Evolutionary conservation across 495 filamentous ascomycete genomes (phyloP).

Genomic region (Penicillium egyptiacum): DNA sequence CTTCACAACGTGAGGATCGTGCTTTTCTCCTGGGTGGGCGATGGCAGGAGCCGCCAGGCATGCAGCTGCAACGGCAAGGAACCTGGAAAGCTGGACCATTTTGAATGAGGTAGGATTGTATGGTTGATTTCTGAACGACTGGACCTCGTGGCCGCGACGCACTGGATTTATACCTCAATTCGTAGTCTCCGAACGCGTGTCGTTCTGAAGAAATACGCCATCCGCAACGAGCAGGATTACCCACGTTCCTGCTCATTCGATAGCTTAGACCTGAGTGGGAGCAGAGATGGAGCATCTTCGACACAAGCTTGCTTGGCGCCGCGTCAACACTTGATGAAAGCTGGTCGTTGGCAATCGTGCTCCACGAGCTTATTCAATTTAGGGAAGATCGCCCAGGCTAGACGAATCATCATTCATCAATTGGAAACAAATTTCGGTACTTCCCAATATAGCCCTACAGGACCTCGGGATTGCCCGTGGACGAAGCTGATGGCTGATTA

Average conservation of each 20-base stretch:
- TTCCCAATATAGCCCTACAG: neutral
- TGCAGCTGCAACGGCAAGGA: conserved; percentile 31
- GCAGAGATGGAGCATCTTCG: neutral
- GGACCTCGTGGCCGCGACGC: neutral
- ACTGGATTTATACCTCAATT: conserved; percentile 6
- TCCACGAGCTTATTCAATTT: conserved; percentile 26
- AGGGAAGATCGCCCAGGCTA: conserved; percentile 12
- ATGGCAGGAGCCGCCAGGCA: conserved; percentile 24
- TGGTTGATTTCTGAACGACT: neutral
- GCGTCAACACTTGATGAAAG: conserved; percentile 14
- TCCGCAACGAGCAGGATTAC: neutral
- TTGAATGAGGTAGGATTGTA: neutral
- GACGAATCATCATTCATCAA: conserved; percentile 10
- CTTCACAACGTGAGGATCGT: conserved; percentile 34
- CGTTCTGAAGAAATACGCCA: neutral
- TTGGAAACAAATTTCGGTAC: conserved; percentile 8
- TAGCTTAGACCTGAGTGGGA: neutral
- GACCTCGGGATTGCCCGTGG: neutral
- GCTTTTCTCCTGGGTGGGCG: conserved; percentile 41
- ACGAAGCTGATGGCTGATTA: conserved; percentile 6
- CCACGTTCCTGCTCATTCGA: neutral
- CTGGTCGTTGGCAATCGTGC: conserved; percentile 2
- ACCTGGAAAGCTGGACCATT: conserved; percentile 30
- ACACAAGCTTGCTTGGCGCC: conserved; percentile 20
- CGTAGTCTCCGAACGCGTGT: conserved; percentile 1